Evolutionary conservation across 2,329 filamentous ascomycete species (phyloP).

Genomic region (Cladophialophora carrionii): DNA sequence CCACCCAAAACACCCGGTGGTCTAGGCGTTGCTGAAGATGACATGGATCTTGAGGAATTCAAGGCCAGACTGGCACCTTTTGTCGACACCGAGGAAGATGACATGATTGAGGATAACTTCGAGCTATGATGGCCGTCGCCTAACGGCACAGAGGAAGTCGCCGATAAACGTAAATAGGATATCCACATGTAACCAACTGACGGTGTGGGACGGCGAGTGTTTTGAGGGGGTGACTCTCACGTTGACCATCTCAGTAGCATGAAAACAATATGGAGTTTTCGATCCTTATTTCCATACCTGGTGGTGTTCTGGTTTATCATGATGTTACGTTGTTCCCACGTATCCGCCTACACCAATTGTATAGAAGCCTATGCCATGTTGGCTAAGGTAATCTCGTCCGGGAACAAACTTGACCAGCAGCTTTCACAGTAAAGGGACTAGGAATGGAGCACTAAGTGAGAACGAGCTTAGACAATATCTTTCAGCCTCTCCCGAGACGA

Average conservation of each 20-base stretch:
- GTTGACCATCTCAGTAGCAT: background rate
- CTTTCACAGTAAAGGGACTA: background rate
- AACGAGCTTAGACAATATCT: background rate
- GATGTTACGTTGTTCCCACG: background rate
- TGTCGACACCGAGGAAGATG: constrained; percentile 41
- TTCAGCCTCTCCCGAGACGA: background rate
- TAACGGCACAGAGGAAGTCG: background rate
- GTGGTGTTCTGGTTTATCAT: background rate
- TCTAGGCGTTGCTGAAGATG: constrained; percentile 42
- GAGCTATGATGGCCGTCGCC: constrained; percentile 20
- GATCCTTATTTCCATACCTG: background rate
- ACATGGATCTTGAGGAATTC: constrained; percentile 62
- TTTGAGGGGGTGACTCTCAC: background rate
- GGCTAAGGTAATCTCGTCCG: background rate
- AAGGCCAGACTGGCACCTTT: constrained; percentile 58
- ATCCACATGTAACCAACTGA: background rate
- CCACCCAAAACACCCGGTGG: constrained; percentile 65
- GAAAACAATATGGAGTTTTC: background rate
- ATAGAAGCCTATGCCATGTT: background rate
- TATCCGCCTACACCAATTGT: background rate
- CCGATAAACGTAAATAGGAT: background rate
- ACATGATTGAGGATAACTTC: constrained; percentile 25
- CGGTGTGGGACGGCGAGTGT: background rate
- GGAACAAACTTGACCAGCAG: background rate
- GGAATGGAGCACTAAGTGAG: too few species aligned